Percentiles rank a stretch among this genome's conserved stretches.
Evolutionary conservation across 257 asterid species (phyloP).

Genomic region (Petunia secreta): DNA sequence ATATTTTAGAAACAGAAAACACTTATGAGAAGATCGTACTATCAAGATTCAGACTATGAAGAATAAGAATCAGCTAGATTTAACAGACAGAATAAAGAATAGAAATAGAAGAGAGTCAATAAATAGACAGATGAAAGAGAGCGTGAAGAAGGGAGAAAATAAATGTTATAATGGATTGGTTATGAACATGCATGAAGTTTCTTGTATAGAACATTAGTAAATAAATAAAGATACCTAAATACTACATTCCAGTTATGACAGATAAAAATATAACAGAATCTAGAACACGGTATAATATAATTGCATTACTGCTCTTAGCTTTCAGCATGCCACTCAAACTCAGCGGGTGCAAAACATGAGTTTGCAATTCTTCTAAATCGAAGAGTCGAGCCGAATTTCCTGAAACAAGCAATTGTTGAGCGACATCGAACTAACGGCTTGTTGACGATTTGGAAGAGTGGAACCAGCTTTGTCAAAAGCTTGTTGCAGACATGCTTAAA

Average conservation of each 20-base stretch:
- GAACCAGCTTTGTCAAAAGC: no score
- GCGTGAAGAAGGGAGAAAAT: background rate
- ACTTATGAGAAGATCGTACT: background rate
- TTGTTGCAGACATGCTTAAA: no score
- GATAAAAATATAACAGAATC: constrained; percentile 5
- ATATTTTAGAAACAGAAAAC: constrained; percentile 1
- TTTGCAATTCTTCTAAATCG: no score
- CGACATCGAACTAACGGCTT: no score
- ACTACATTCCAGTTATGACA: background rate
- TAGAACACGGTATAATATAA: constrained; percentile 16
- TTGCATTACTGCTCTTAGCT: background rate
- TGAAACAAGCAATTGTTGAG: no score
- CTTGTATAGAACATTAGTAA: background rate
- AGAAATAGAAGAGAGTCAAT: background rate
- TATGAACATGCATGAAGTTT: no score
- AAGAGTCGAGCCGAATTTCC: no score
- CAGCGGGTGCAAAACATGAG: no score
- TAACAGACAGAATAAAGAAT: background rate
- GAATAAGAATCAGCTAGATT: background rate
- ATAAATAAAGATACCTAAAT: background rate
- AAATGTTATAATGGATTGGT: background rate
- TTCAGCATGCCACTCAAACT: no score
- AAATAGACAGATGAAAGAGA: background rate
- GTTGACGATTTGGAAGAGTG: no score
- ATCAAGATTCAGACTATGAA: background rate